Evolutionary conservation across 2,329 filamentous ascomycete species (phyloP).

Genomic region (Periglandula ipomoeae): DNA sequence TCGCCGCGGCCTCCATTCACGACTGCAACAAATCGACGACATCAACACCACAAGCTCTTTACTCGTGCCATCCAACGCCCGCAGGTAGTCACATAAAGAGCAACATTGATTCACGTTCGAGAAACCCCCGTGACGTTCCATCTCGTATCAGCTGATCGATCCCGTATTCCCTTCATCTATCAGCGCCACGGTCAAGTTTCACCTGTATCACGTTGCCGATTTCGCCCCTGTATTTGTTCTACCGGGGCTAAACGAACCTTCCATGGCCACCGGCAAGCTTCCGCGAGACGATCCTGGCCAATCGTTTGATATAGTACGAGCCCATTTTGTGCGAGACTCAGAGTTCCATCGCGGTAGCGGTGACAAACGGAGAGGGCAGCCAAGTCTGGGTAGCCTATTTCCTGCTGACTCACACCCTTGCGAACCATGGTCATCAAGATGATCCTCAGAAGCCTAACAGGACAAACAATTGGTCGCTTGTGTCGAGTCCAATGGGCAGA

Average conservation of each 20-base stretch:
- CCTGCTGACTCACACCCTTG: no score
- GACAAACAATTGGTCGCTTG: no score
- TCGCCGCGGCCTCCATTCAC: no score
- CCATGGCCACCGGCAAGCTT: not conserved
- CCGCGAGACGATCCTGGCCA: not conserved
- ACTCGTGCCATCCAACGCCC: no score
- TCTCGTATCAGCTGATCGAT: not conserved
- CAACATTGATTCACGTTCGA: not conserved
- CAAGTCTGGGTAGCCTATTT: no score
- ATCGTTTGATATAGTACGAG: not conserved
- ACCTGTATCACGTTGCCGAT: constrained; percentile 1
- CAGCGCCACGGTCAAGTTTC: not conserved
- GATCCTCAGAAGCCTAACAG: no score
- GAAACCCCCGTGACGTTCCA: not conserved
- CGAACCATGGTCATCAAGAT: no score
- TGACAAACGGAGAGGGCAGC: not conserved
- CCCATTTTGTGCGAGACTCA: no score
- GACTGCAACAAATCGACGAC: not conserved
- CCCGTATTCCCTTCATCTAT: not conserved
- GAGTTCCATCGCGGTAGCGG: no score
- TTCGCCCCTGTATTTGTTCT: not conserved
- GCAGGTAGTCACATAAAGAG: not conserved
- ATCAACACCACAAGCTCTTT: not conserved
- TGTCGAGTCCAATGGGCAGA: no score
- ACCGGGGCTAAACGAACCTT: not conserved